Conservation (phyloP, 768 basidiomycete species). For the Artomyces pyxidatus region DNA sequence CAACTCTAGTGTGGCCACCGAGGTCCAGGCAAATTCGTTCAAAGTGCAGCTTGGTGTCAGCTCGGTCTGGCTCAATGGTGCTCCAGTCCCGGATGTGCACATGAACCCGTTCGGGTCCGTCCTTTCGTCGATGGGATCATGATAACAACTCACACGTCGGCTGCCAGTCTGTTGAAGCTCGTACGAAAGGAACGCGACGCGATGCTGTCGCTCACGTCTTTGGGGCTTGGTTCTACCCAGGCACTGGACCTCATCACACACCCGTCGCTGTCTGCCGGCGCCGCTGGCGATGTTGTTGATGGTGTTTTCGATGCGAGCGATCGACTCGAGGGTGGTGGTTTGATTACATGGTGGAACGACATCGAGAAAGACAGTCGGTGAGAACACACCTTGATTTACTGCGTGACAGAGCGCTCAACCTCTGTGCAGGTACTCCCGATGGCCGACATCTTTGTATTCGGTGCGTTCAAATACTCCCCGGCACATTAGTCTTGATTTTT, state of each 20-base stretch:
- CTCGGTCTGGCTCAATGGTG: slow-evolving; percentile 79
- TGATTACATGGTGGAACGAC: slow-evolving; percentile 87
- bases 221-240: slow-evolving; percentile 56
- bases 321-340: slow-evolving; percentile 62
- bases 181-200: slow-evolving; percentile 64
- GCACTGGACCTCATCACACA: slow-evolving; percentile 72
- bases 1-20: slow-evolving; percentile 40
- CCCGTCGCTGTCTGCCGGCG: slow-evolving; percentile 42
- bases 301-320: slow-evolving; percentile 92
- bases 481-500: neutral
- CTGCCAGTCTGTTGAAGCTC: slow-evolving; percentile 50
- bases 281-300: slow-evolving; percentile 46
- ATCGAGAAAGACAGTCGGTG: slow-evolving; percentile 75
- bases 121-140: neutral
- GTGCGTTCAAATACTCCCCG: slow-evolving; percentile 23
- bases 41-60: slow-evolving; percentile 46
- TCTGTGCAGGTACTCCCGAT: slow-evolving; percentile 39
- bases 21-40: slow-evolving; percentile 49
- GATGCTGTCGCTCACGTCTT: slow-evolving; percentile 46
- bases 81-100: slow-evolving; percentile 49
- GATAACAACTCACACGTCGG: neutral
- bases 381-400: slow-evolving; percentile 16
- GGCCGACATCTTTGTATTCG: slow-evolving; percentile 40
- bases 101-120: slow-evolving; percentile 59
- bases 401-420: neutral